Conservation (phyloP, 169 alveolate genomes). For the Ichthyophthirius multifiliis region DNA sequence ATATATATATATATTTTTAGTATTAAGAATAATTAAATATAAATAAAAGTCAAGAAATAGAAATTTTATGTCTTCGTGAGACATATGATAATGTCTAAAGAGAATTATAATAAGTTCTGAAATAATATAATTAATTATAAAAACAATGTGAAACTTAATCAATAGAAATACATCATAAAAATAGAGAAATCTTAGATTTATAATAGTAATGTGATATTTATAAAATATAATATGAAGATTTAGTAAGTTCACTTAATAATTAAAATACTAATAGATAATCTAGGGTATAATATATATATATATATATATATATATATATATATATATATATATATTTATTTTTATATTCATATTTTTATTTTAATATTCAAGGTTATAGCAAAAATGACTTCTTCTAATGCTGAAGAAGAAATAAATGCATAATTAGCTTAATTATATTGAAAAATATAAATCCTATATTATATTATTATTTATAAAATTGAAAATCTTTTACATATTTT, state of each 20-base stretch:
- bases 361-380: background rate
- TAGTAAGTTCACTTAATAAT: no score
- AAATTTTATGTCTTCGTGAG: background rate
- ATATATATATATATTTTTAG: no score
- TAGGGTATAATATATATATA: background rate
- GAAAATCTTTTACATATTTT: no score
- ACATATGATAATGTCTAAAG: slow-evolving; percentile 2
- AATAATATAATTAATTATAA: background rate
- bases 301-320: background rate
- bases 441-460: no score
- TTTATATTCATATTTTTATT: no score
- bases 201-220: background rate
- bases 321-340: no score
- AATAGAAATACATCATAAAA: background rate
- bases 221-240: slow-evolving; percentile 1
- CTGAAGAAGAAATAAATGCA: slow-evolving; percentile 8
- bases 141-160: background rate
- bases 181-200: background rate
- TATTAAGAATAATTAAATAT: background rate
- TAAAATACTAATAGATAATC: background rate
- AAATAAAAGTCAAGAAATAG: background rate
- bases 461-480: no score
- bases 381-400: background rate
- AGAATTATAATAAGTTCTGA: background rate
- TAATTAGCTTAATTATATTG: background rate